Evolutionary conservation across 1,284 basidiomycete genomes (phyloP).

Genomic region (Irpex lacteus): DNA sequence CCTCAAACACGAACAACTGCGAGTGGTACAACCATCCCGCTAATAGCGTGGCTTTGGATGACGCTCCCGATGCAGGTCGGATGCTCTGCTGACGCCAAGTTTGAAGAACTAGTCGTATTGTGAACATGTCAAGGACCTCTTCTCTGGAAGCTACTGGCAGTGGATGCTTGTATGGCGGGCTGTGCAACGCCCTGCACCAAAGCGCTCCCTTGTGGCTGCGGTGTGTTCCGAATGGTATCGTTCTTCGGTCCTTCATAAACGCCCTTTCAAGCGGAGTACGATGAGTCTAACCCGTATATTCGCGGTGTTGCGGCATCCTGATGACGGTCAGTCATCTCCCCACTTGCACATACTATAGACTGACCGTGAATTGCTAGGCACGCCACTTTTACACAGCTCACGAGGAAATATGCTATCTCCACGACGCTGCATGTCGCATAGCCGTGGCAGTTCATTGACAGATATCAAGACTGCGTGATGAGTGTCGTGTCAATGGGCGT

Average conservation of each 20-base stretch:
- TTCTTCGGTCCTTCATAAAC: background rate
- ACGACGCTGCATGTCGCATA: background rate
- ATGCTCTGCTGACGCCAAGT: background rate
- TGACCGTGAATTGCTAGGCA: too few relatives aligned
- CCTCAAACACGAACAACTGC: background rate
- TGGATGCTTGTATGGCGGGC: background rate
- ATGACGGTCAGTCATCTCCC: background rate
- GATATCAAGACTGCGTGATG: background rate
- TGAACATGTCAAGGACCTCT: background rate
- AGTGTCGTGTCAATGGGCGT: background rate
- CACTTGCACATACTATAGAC: background rate
- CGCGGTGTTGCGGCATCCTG: background rate
- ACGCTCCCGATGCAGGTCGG: background rate
- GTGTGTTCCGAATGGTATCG: background rate
- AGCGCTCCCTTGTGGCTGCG: background rate
- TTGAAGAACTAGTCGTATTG: background rate
- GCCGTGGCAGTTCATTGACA: background rate
- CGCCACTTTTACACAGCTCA: background rate
- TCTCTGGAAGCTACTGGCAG: background rate
- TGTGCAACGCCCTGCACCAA: background rate
- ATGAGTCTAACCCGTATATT: background rate
- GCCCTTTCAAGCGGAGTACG: background rate
- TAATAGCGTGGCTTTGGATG: background rate
- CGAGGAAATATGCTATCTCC: background rate
- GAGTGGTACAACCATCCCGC: background rate